Percentiles rank a stretch among this genome's conserved stretches.
These are phyloP conservation scores for Aspergillus quadrilineatus DNA, from an alignment of 2,329 filamentous ascomycete genomes.

Conservation along the genomic window DNA sequence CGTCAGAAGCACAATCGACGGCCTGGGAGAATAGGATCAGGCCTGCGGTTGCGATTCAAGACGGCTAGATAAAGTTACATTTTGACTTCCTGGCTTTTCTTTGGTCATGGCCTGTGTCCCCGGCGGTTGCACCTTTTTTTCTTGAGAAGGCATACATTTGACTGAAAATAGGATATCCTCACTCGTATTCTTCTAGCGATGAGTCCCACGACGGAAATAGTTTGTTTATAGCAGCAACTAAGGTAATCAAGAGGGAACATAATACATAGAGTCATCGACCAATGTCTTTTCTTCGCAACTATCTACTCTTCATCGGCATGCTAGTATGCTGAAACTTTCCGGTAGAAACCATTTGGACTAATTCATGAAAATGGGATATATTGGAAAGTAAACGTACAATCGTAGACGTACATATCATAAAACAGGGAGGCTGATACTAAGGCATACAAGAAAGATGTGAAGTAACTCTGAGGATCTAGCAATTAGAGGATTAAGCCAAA, in stretches of 20 bases:
- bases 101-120: conserved; percentile 7
- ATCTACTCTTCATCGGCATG: too few relatives aligned
- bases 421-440: neutral
- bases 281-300: neutral
- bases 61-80: neutral
- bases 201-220: conserved; percentile 16
- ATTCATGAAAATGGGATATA: neutral
- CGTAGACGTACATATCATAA: conserved; percentile 5
- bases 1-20: conserved; percentile 4
- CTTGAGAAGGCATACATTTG: conserved; percentile 7
- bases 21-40: neutral
- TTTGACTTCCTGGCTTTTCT: neutral
- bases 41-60: neutral
- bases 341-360: neutral
- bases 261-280: neutral
- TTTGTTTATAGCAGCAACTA: conserved; percentile 14
- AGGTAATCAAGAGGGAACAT: conserved; percentile 3
- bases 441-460: neutral
- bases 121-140: neutral
- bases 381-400: conserved; percentile 4
- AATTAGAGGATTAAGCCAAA: too few relatives aligned
- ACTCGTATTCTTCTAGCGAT: conserved; percentile 14
- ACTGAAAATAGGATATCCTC: conserved; percentile 10
- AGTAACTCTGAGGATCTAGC: too few relatives aligned
- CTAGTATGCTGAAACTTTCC: too few relatives aligned